A percentile compares a stretch with the other conserved stretches of the same genome.
Evolutionary conservation across 73 alveolate genomes (phyloP).

Genomic region (Paramecium tetraurelia): DNA sequence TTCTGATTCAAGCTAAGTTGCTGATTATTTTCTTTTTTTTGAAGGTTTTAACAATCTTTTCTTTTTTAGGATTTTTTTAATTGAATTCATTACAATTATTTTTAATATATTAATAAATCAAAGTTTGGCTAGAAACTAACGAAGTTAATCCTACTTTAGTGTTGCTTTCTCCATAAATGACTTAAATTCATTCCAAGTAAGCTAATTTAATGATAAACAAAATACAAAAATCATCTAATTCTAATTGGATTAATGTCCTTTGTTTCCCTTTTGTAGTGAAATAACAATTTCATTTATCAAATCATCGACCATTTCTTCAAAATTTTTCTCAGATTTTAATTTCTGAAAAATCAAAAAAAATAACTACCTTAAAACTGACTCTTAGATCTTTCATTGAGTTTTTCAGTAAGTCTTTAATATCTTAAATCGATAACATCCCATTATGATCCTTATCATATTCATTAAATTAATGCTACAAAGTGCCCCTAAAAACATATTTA

Average conservation of each 20-base stretch:
- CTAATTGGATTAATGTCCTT: not conserved
- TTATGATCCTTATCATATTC: conserved; percentile 12
- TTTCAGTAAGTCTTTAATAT: not conserved
- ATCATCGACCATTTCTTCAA: not conserved
- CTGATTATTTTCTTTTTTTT: not conserved
- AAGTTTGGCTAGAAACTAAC: not conserved
- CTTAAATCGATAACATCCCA: not conserved
- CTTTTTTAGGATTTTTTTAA: not conserved
- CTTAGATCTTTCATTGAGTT: not conserved
- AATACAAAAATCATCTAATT: not conserved
- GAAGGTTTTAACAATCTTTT: not conserved
- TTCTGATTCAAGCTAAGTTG: not conserved
- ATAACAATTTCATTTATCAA: not conserved
- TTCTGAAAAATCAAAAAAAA: not conserved
- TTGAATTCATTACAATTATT: not conserved
- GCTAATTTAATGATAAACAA: not conserved
- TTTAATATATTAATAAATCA: not conserved
- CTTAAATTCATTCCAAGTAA: not conserved
- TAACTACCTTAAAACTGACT: not conserved
- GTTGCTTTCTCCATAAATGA: not conserved
- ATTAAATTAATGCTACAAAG: not conserved
- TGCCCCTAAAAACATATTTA: not conserved
- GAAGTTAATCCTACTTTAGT: not conserved
- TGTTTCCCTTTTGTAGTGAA: not conserved
- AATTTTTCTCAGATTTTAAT: not conserved